phyloP scores from a whole-genome alignment of 2,329 filamentous ascomycete genomes.

The Dactylonectria macrodidyma region DNA sequence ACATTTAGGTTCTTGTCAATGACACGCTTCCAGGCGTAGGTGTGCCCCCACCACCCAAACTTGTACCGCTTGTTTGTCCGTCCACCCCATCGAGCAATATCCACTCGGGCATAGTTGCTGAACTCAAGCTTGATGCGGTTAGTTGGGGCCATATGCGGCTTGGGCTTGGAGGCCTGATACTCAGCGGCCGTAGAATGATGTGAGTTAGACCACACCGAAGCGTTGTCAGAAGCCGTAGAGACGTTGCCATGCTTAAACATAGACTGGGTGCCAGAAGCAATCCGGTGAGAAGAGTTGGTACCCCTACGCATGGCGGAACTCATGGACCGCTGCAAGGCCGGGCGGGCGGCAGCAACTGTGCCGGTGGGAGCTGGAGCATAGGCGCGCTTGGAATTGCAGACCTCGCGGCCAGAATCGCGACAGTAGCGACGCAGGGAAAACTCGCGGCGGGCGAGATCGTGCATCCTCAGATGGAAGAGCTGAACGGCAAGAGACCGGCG shows the following conservation, averaged over 20 bases:
- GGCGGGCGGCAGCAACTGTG: slow-evolving; percentile 53
- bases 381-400: slow-evolving; percentile 88
- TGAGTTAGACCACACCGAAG: slow-evolving; percentile 45
- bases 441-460: slow-evolving; percentile 87
- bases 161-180: slow-evolving; percentile 50
- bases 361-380: slow-evolving; percentile 56
- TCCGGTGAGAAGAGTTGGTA: slow-evolving; percentile 52
- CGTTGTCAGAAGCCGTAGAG: slow-evolving; percentile 39
- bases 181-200: slow-evolving; percentile 37
- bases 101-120: slow-evolving; percentile 95
- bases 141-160: slow-evolving; percentile 67
- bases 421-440: slow-evolving; percentile 95
- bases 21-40: slow-evolving; percentile 87
- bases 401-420: slow-evolving; percentile 91
- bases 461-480: slow-evolving; percentile 96
- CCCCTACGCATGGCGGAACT: slow-evolving; percentile 64
- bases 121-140: slow-evolving; percentile 94
- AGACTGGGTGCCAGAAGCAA: slow-evolving; percentile 38
- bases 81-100: slow-evolving; percentile 78
- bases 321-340: slow-evolving; percentile 62
- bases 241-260: slow-evolving; percentile 39
- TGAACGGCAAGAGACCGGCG: slow-evolving; percentile 78
- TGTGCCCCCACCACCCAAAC: slow-evolving; percentile 93
- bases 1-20: slow-evolving; percentile 78
- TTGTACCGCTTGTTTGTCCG: slow-evolving; percentile 83